These are phyloP conservation scores for Cetradonia linearis DNA, from an alignment of 495 filamentous ascomycete genomes.

Conservation along the genomic window DNA sequence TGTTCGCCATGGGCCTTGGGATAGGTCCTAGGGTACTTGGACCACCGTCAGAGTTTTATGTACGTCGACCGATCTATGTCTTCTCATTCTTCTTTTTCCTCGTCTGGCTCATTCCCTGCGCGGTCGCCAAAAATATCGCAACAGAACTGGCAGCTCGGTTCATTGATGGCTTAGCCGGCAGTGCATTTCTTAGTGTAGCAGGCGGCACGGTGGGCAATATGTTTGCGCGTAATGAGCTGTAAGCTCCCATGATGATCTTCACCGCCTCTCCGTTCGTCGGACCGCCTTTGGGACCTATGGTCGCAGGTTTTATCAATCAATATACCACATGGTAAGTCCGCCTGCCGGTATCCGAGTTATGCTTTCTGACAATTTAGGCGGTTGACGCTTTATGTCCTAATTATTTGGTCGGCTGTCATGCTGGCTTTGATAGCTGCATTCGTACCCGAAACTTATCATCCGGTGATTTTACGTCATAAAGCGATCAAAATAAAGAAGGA, in stretches of 20 bases:
- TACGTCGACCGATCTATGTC: constrained; percentile 76
- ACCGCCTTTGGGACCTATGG: constrained; percentile 33
- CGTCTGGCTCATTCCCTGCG: constrained; percentile 81
- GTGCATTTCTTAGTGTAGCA: constrained; percentile 80
- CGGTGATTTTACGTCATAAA: constrained; percentile 63
- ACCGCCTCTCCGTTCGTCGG: constrained; percentile 71
- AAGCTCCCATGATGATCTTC: constrained; percentile 71
- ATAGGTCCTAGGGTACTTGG: constrained; percentile 41
- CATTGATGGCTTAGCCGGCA: constrained; percentile 73
- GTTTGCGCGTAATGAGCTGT: constrained; percentile 66
- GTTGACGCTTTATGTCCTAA: constrained; percentile 81
- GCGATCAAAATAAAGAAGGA: constrained; percentile 60
- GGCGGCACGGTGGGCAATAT: constrained; percentile 88
- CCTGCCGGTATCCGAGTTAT: not conserved
- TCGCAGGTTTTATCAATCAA: constrained; percentile 68
- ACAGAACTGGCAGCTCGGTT: constrained; percentile 81
- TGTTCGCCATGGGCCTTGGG: constrained; percentile 62
- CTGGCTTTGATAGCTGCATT: constrained; percentile 55
- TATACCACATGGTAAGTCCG: constrained; percentile 56
- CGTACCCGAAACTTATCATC: constrained; percentile 88
- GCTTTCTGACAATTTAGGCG: constrained; percentile 36
- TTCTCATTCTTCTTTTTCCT: constrained; percentile 66
- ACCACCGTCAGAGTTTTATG: constrained; percentile 72
- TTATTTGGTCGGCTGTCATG: constrained; percentile 67
- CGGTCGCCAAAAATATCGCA: constrained; percentile 70